phyloP scores from a whole-genome alignment of 768 basidiomycete species.

The Fibroporia radiculosa region DNA sequence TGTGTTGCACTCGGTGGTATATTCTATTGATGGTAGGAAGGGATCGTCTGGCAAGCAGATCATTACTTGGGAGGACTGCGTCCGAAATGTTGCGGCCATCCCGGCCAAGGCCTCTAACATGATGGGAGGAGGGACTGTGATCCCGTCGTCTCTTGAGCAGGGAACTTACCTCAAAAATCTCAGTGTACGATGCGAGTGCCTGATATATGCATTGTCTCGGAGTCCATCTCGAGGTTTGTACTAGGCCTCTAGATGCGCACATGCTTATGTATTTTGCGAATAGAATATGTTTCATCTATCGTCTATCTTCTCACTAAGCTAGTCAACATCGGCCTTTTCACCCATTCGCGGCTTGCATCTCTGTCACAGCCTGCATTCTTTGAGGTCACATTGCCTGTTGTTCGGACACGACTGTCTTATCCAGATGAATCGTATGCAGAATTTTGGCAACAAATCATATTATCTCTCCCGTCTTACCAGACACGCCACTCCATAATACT shows the following conservation, averaged over 20 bases:
- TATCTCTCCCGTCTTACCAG: conserved; percentile 40
- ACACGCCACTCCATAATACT: conserved; percentile 49
- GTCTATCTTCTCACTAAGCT: conserved; percentile 57
- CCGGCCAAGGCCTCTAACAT: conserved; percentile 80
- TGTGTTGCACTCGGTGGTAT: conserved; percentile 50
- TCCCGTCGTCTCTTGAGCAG: conserved; percentile 47
- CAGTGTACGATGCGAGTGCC: conserved; percentile 42
- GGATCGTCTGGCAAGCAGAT: conserved; percentile 20
- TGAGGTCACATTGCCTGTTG: conserved; percentile 36
- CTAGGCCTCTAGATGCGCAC: conserved; percentile 4
- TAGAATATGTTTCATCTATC: conserved; percentile 36
- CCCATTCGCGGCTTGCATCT: conserved; percentile 37
- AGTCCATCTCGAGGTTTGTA: conserved; percentile 34
- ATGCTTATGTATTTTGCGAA: conserved; percentile 1
- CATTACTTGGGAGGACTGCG: conserved; percentile 68
- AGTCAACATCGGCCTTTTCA: conserved; percentile 61
- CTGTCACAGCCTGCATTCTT: conserved; percentile 74
- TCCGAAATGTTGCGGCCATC: conserved; percentile 54
- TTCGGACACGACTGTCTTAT: conserved; percentile 34
- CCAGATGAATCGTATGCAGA: conserved; percentile 32
- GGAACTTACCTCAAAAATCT: conserved; percentile 48
- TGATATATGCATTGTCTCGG: conserved; percentile 39
- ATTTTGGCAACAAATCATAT: conserved; percentile 42
- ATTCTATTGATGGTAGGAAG: conserved; percentile 19
- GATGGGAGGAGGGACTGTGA: conserved; percentile 31